Evolutionary conservation across 495 filamentous ascomycete genomes (phyloP).

Genomic region (Cetradonia linearis): DNA sequence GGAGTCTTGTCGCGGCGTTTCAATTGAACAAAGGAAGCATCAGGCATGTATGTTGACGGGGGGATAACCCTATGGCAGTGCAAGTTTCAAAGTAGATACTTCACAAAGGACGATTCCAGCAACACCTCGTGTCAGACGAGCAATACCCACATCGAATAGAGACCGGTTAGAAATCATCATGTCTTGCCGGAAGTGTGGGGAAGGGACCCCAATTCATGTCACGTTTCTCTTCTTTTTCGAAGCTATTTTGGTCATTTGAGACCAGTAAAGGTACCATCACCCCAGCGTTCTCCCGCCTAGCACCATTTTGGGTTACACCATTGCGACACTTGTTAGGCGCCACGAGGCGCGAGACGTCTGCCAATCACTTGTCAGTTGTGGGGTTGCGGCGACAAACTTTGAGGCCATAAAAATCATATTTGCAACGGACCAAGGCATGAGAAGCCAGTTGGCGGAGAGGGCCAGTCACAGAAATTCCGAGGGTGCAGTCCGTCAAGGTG

Average conservation of each 20-base stretch:
- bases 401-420: neutral
- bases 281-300: slow-evolving; percentile 2
- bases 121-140: neutral
- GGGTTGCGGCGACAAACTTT: neutral
- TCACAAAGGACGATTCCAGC: neutral
- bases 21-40: slow-evolving; percentile 19
- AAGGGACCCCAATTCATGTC: slow-evolving; percentile 1
- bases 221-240: slow-evolving; percentile 10
- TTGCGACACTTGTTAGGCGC: neutral
- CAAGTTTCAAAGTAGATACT: slow-evolving; percentile 14
- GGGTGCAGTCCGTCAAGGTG: neutral
- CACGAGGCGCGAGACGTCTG: neutral
- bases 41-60: slow-evolving; percentile 10
- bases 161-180: neutral
- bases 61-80: slow-evolving; percentile 12
- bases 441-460: neutral
- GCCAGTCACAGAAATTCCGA: neutral
- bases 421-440: neutral
- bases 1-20: slow-evolving; percentile 4
- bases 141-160: neutral
- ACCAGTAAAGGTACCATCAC: neutral
- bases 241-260: slow-evolving; percentile 11
- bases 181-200: neutral
- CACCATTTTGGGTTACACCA: neutral
- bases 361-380: slow-evolving; percentile 4